Evolutionary conservation across 2,329 filamentous ascomycete species (phyloP), one percentile per base, ranked within the genome.

Genomic region (Gremmenia infestans): DNA sequence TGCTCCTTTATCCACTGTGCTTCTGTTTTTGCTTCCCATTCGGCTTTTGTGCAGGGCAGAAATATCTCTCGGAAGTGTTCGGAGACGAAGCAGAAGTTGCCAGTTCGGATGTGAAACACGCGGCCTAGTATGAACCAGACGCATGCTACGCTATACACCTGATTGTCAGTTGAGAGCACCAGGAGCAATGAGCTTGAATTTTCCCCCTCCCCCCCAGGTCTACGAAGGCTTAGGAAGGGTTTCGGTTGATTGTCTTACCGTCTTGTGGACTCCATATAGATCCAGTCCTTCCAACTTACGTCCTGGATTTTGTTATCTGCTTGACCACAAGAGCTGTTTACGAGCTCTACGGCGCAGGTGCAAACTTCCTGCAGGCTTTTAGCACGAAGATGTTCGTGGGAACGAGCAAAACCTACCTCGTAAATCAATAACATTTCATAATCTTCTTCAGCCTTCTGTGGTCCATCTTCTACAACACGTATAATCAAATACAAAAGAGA

Each of bases 271-370:
- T 65, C 63, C 5, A 50, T 53, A 58, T 60, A 64, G 28, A 64
- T 60, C 63, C 63, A 65, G 23, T 63, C 59, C 54, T 64, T 57
- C 63, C 63, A 65, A 22, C 28, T 52, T 8, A 37, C 19, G 36
- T 50, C 58, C 28, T 32, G 28, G 42, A 46, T 43, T 37, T 42
- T 23, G 12, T 23, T 15, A 22, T 48, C 25, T 14, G 17, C 37
- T 42, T 42, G 15, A 42, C 22, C 22, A 22, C 15, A 42, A n/a
- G 39, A 42, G 15, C 17, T n/a, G 9, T 19, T 42, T 5, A 9
- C 39, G 39, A 17, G 15, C 11, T 42, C 39, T n/a, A 42, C 9
- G 6, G 39, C 17, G 17, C 39, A 15, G 9, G 5, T 17, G 17
- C 50, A 58, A 2, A 58, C 17, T 23, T 53, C 25, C 19, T 28